phyloP scores from a whole-genome alignment of 2,329 filamentous ascomycete species.

The Colletotrichum acutatum region DNA sequence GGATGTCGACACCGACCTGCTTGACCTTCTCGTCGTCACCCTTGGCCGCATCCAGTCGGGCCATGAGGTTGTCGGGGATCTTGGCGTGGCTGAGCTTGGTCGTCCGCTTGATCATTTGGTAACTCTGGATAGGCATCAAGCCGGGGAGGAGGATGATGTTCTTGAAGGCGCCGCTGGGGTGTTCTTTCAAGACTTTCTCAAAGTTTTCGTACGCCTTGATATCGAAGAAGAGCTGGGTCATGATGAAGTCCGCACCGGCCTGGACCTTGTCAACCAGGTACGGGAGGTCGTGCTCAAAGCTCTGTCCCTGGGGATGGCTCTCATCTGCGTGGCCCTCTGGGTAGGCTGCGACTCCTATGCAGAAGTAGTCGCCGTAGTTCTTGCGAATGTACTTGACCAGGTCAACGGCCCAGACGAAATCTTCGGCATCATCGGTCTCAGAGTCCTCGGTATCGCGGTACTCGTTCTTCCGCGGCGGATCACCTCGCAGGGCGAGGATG shows the following conservation, averaged over 20 bases:
- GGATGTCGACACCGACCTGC: constrained; percentile 80
- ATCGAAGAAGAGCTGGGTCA: constrained; percentile 98
- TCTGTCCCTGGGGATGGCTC: constrained; percentile 78
- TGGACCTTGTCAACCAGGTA: constrained; percentile 90
- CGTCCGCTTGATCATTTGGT: constrained; percentile 92
- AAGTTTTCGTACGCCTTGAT: constrained; percentile 84
- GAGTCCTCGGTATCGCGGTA: constrained; percentile 75
- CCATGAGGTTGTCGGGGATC: constrained; percentile 77
- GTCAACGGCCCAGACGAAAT: constrained; percentile 91
- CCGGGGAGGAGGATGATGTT: constrained; percentile 91
- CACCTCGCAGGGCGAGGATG: constrained; percentile 90
- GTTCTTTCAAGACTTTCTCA: constrained; percentile 79
- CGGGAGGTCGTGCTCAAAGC: constrained; percentile 82
- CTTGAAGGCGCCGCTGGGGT: constrained; percentile 87
- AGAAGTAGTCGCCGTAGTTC: constrained; percentile 93
- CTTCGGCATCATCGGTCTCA: constrained; percentile 74
- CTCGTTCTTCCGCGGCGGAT: constrained; percentile 89
- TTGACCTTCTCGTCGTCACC: constrained; percentile 86
- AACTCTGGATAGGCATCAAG: constrained; percentile 97
- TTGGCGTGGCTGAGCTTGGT: constrained; percentile 94
- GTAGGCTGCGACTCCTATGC: constrained; percentile 92
- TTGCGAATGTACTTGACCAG: constrained; percentile 89
- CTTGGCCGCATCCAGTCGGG: constrained; percentile 77
- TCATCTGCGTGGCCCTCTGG: constrained; percentile 96
- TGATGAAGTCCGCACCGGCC: constrained; percentile 96